Conservation (phyloP, 768 basidiomycete species). For the Lentinula lateritia region DNA sequence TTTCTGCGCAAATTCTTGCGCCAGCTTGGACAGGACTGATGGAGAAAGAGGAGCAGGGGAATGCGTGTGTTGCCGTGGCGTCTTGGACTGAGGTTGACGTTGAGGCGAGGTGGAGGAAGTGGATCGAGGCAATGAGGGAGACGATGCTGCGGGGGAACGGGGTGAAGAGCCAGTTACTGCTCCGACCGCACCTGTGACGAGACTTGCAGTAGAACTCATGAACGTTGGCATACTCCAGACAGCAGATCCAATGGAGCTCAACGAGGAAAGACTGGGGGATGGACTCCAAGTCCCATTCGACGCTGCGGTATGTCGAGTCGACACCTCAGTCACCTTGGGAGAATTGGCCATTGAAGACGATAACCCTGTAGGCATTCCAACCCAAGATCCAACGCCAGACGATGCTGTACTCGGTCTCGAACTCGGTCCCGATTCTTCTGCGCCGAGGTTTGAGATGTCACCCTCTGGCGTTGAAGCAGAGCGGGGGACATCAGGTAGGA, state of each 20-base stretch:
- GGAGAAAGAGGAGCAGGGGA: conserved; percentile 63
- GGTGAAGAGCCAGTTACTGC: conserved; percentile 22
- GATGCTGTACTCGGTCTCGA: neutral
- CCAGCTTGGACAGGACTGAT: conserved; percentile 58
- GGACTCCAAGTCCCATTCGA: conserved; percentile 3
- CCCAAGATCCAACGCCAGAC: neutral
- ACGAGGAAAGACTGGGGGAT: neutral
- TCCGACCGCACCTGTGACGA: neutral
- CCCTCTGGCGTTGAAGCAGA: neutral
- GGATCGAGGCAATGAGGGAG: conserved; percentile 3
- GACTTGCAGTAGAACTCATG: conserved; percentile 1
- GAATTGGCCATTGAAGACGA: neutral
- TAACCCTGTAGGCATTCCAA: neutral
- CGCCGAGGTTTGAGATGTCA: neutral
- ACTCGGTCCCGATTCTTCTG: neutral
- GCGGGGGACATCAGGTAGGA: conserved; percentile 3
- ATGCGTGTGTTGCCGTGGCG: conserved; percentile 45
- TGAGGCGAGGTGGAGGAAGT: conserved; percentile 49
- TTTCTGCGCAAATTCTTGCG: conserved; percentile 72
- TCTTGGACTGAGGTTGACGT: conserved; percentile 51
- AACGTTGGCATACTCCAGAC: conserved; percentile 5
- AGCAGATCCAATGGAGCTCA: neutral
- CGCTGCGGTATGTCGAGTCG: neutral
- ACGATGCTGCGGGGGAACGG: conserved; percentile 29
- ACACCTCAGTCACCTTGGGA: neutral